phyloP scores from a whole-genome alignment of 768 basidiomycete species.

The Phanerochaete sordida region DNA sequence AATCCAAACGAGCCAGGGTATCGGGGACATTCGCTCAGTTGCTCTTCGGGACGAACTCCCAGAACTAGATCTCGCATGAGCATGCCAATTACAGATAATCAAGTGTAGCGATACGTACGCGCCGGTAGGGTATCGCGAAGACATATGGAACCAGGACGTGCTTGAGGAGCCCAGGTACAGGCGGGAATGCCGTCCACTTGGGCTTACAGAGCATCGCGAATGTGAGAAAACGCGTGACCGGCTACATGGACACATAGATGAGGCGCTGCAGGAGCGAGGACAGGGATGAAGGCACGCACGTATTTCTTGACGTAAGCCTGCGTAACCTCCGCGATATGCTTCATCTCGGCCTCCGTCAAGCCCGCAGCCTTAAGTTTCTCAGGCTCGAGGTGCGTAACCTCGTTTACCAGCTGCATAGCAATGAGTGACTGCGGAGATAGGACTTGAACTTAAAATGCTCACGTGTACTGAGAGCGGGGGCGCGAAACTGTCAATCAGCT shows the following conservation, averaged over 20 bases:
- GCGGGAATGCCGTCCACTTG: constrained; percentile 9
- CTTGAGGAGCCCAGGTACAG: constrained; percentile 9
- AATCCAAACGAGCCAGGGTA: no score
- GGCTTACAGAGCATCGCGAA: constrained; percentile 10
- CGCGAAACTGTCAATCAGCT: constrained; percentile 9
- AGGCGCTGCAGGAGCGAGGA: background rate
- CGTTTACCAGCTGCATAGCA: constrained; percentile 8
- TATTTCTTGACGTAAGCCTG: constrained; percentile 3
- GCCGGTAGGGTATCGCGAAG: constrained; percentile 2
- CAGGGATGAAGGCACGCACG: background rate
- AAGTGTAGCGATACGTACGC: background rate
- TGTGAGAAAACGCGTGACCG: constrained; percentile 7
- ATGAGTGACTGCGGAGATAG: background rate
- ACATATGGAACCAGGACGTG: constrained; percentile 4
- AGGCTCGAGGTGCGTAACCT: constrained; percentile 12
- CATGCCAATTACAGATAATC: no score
- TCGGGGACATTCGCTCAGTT: no score
- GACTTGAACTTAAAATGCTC: background rate
- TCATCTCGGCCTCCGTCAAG: constrained; percentile 10
- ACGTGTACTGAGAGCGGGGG: constrained; percentile 8
- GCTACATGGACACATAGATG: background rate
- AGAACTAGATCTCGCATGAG: background rate
- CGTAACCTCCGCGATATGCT: constrained; percentile 6
- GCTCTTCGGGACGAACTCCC: constrained; percentile 10
- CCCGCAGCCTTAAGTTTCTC: constrained; percentile 13